Percentiles rank a stretch among this genome's conserved stretches.
Evolutionary conservation across 306 rosid species (phyloP).

Genomic region (Gleditsia sinensis): DNA sequence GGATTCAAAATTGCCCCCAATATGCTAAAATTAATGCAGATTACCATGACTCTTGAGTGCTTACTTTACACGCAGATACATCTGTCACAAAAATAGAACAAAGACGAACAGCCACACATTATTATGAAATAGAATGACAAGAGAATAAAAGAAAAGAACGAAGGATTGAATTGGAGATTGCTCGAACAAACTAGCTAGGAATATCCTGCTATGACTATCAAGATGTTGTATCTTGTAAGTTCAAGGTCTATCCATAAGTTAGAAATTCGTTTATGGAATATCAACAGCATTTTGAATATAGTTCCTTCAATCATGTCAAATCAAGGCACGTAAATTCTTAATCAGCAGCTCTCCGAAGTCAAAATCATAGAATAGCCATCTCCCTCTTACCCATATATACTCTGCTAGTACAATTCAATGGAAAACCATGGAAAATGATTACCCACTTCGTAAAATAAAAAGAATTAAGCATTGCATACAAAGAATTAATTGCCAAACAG

Average conservation of each 20-base stretch:
- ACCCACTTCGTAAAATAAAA: neutral
- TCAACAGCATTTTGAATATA: neutral
- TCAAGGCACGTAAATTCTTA: neutral
- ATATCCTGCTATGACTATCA: neutral
- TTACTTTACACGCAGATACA: neutral
- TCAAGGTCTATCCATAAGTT: neutral
- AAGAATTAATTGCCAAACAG: neutral
- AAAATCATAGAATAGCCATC: neutral
- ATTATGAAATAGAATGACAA: neutral
- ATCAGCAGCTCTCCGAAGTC: neutral
- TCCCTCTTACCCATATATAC: neutral
- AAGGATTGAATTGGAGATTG: neutral
- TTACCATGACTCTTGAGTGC: neutral
- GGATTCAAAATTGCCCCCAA: neutral
- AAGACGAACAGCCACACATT: neutral
- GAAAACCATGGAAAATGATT: neutral
- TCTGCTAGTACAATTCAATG: neutral
- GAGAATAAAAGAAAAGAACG: neutral
- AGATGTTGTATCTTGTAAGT: neutral
- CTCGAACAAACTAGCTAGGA: neutral
- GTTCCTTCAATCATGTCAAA: neutral
- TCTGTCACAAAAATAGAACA: neutral
- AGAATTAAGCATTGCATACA: conserved; percentile 13
- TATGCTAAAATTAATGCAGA: neutral
- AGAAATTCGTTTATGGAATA: neutral